Conservation (phyloP, 139 green algal species). For the Mesostigma viride region DNA sequence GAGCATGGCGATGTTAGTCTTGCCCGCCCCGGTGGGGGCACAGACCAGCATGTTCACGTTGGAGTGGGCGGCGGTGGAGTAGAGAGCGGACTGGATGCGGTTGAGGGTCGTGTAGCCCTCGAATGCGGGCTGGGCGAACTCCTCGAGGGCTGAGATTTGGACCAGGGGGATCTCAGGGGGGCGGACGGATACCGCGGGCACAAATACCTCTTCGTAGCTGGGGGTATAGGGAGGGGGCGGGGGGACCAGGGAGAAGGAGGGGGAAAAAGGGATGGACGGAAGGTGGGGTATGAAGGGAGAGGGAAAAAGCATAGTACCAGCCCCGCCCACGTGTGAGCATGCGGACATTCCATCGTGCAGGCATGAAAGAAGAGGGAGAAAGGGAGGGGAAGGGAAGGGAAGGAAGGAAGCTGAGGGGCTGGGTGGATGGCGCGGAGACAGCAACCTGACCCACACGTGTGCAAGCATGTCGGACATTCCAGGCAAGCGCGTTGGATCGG, state of each 20-base stretch:
- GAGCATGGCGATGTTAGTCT: constrained; percentile 99
- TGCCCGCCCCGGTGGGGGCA: constrained; percentile 68
- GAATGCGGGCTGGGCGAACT: constrained; percentile 78
- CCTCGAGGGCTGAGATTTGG: neutral
- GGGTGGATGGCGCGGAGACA: too few relatives aligned
- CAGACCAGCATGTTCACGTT: constrained; percentile 76
- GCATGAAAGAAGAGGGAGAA: neutral
- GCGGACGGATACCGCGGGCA: neutral
- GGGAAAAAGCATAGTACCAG: too few relatives aligned
- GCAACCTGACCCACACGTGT: too few relatives aligned
- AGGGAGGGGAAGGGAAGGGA: neutral
- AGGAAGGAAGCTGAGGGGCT: neutral
- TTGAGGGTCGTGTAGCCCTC: constrained; percentile 88
- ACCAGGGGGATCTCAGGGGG: neutral
- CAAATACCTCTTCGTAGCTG: neutral
- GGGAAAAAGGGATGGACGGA: neutral
- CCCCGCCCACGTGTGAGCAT: neutral
- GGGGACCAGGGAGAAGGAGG: neutral
- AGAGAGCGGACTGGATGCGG: constrained; percentile 62
- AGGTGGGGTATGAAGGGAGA: constrained; percentile 2
- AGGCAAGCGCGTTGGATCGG: neutral
- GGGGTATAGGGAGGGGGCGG: neutral
- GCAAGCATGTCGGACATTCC: neutral
- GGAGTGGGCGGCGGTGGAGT: constrained; percentile 27
- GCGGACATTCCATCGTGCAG: neutral